These are phyloP conservation scores for Ophiognomonia clavigignenti-juglandacearum DNA, from an alignment of 2,329 filamentous ascomycete genomes.

Conservation along the genomic window DNA sequence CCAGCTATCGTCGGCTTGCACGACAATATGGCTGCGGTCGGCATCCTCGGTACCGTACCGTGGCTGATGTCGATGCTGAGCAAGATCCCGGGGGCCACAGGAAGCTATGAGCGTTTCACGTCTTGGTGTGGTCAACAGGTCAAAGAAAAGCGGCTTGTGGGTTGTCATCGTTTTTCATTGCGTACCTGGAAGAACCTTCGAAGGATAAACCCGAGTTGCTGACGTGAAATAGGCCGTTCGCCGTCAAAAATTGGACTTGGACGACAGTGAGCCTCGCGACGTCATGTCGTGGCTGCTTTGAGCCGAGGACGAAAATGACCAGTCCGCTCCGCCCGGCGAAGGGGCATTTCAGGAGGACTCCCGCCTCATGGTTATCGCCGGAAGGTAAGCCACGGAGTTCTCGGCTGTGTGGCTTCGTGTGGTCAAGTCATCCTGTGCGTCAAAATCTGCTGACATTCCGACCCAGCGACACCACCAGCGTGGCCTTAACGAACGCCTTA, in stretches of 20 bases:
- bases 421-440: background rate
- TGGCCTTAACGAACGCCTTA: slow-evolving; percentile 31
- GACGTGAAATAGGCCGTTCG: no score
- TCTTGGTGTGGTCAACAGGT: slow-evolving; percentile 29
- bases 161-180: no score
- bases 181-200: no score
- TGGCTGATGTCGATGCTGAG: slow-evolving; percentile 29
- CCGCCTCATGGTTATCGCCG: slow-evolving; percentile 29
- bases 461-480: slow-evolving; percentile 14
- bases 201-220: no score
- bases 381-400: slow-evolving; percentile 32
- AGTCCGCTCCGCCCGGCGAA: slow-evolving; percentile 18
- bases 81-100: slow-evolving; percentile 27
- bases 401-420: slow-evolving; percentile 22
- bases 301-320: slow-evolving; percentile 18
- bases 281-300: slow-evolving; percentile 27
- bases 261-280: slow-evolving; percentile 21
- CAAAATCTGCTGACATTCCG: no score
- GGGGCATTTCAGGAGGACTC: slow-evolving; percentile 12
- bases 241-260: no score
- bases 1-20: slow-evolving; percentile 23
- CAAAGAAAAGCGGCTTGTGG: slow-evolving; percentile 20
- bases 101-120: slow-evolving; percentile 28
- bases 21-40: background rate
- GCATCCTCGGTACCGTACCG: slow-evolving; percentile 4